Evolutionary conservation across 768 basidiomycete species (phyloP).

Genomic region (Rhizopogon salebrosus): DNA sequence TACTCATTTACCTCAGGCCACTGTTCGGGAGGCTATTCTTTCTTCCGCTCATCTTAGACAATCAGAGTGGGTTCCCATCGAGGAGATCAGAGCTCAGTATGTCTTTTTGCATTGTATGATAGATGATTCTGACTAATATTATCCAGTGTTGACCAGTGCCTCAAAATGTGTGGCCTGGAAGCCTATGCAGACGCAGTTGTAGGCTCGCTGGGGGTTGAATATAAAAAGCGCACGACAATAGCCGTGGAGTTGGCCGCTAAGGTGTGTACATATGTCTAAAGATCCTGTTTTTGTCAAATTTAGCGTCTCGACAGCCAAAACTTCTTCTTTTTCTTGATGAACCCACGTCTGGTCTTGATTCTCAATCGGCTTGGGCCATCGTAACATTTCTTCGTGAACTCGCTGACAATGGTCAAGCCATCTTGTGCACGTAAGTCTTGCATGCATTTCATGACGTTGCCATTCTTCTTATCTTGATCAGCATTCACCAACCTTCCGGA

Average conservation of each 20-base stretch:
- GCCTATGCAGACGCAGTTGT: conserved; percentile 65
- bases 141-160: conserved; percentile 46
- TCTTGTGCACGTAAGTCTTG: conserved; percentile 76
- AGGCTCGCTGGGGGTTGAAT: conserved; percentile 63
- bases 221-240: conserved; percentile 80
- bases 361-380: conserved; percentile 84
- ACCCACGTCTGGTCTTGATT: conserved; percentile 84
- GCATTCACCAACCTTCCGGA: conserved; percentile 66
- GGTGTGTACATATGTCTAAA: conserved; percentile 8
- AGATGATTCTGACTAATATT: not conserved
- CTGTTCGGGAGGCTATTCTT: conserved; percentile 73
- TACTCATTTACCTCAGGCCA: conserved; percentile 68
- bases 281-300: not conserved
- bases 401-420: conserved; percentile 79
- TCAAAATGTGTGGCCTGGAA: conserved; percentile 61
- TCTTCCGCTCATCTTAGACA: conserved; percentile 82
- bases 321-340: conserved; percentile 84
- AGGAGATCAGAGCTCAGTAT: conserved; percentile 79
- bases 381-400: conserved; percentile 69
- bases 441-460: not conserved
- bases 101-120: conserved; percentile 17
- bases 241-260: conserved; percentile 86
- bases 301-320: conserved; percentile 44
- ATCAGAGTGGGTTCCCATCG: conserved; percentile 52
- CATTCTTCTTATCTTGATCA: conserved; percentile 8